These are phyloP conservation scores for Capsella rubella DNA, from an alignment of 441 rosid genomes.

Conservation along the genomic window DNA sequence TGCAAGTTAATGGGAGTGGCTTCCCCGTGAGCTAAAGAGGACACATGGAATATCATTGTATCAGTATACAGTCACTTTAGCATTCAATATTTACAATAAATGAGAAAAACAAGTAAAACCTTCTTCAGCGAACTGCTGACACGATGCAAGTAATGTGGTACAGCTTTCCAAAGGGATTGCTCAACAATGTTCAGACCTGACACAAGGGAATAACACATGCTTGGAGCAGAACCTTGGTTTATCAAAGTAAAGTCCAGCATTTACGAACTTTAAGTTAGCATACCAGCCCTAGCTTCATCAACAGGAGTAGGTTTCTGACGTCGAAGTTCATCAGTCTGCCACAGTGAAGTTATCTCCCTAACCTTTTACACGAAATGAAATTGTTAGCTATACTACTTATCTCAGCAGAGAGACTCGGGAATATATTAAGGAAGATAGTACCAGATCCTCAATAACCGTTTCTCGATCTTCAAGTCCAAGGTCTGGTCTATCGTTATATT, in stretches of 20 bases:
- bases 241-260: conserved; percentile 4
- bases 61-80: conserved; percentile 22
- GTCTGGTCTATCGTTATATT: conserved; percentile 91
- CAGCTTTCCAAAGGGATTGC: conserved; percentile 97
- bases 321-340: conserved; percentile 99
- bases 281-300: conserved; percentile 97
- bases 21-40: conserved; percentile 76
- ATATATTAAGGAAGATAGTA: conserved; percentile 44
- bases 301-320: conserved; percentile 96
- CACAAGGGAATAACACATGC: conserved; percentile 26
- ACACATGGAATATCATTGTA: conserved; percentile 23
- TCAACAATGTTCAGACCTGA: conserved; percentile 95
- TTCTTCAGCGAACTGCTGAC: conserved; percentile 93
- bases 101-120: conserved; percentile 51
- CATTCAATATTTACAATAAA: conserved; percentile 17
- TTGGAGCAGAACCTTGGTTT: conserved; percentile 19
- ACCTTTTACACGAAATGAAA: conserved; percentile 53
- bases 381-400: conserved; percentile 14
- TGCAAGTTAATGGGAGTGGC: conserved; percentile 90
- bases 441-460: conserved; percentile 94
- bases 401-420: conserved; percentile 21
- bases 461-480: conserved; percentile 95
- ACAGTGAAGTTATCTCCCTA: conserved; percentile 90
- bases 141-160: conserved; percentile 96
- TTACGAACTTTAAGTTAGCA: conserved; percentile 14